Base-by-base conservation (phyloP, 2,329 filamentous ascomycete genomes). In the Cercospora janseana region DNA sequence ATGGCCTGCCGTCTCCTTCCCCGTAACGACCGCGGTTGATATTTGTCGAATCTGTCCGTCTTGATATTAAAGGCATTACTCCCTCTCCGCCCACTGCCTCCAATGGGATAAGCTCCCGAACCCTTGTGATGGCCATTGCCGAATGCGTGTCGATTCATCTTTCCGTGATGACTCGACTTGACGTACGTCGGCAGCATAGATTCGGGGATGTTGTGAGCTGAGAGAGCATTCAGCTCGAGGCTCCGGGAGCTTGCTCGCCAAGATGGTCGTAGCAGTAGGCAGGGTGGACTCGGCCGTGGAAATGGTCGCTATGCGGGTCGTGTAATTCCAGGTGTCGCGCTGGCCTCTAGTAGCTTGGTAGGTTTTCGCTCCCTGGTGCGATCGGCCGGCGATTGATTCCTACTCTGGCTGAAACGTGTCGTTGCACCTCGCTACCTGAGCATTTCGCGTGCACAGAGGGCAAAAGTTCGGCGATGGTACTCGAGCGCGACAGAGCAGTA, bases 101-200 rank as follows among this genome's bases (percentile, higher is more conserved):
- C 52, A 41, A 57, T 53, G 13, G 58, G 57, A 40, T 59, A 60
- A 32, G 57, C 59, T 31, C 60, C 60, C 29, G 44, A 87, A 57
- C 74, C 70, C 21, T 50, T 49, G 23, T 50, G 32, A 60, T 79
- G 73, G 69, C 89, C 91, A 75, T 93, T 95, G 45, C 58, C 51
- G 44, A 87, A 92, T 70, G 85, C 85, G 78, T 95, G 88, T 76
- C 89, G 83, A 69, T 92, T 87, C 83, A 93, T 90, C 82, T 86
- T 87, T 53, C 54, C 51, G 47, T 60, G 60, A 64, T 67, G 66
- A 67, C 73, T 71, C 61, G 74, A 72, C 51, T 74, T 75, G 58
- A 75, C 69, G 75, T 82, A 79, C 64, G 79, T 78, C 59, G 81
- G 81, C 66, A 84, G 73, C 81, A 84, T 83, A 68, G 53, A 51